A percentile compares a stretch with the other conserved stretches of the same genome.
phyloP scores from a whole-genome alignment of 164 flowering plant species.

The Liriodendron chinense region DNA sequence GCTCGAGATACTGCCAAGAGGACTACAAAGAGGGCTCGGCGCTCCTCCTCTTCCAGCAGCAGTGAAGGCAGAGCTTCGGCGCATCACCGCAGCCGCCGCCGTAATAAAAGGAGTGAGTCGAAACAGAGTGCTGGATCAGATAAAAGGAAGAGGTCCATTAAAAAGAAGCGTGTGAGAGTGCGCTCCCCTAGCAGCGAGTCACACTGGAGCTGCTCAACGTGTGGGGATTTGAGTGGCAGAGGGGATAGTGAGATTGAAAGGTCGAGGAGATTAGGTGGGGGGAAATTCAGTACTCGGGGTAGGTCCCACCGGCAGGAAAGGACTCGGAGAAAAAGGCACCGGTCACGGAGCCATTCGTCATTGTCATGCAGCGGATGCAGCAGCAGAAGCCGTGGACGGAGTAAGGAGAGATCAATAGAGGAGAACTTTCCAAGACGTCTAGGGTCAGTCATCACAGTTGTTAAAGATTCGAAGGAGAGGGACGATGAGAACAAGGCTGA shows the following conservation, averaged over 20 bases:
- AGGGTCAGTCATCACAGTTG: conserved; percentile 51
- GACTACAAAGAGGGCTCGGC: conserved; percentile 39
- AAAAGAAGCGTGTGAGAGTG: conserved; percentile 28
- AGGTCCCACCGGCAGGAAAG: conserved; percentile 32
- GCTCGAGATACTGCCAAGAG: conserved; percentile 28
- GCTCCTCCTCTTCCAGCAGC: conserved; percentile 25
- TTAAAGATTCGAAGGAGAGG: conserved; percentile 16
- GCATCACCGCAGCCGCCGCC: conserved; percentile 19
- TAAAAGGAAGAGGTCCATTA: conserved; percentile 9
- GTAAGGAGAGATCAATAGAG: conserved; percentile 25
- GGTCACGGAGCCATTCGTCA: conserved; percentile 33
- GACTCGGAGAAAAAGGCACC: conserved; percentile 30
- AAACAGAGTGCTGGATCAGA: conserved; percentile 29
- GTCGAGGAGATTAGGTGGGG: conserved; percentile 2
- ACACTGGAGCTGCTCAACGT: conserved; percentile 42
- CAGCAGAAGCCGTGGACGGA: conserved; percentile 12
- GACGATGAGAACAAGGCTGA: conserved; percentile 43
- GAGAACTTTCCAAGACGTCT: conserved; percentile 41
- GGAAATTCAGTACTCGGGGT: conserved; percentile 25
- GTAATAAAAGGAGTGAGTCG: conserved; percentile 33
- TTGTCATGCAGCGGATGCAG: conserved; percentile 33
- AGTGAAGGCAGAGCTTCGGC: conserved; percentile 11
- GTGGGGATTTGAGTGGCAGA: conserved; percentile 21
- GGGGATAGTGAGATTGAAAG: conserved; percentile 13
- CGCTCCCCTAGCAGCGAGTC: conserved; percentile 51